Evolutionary conservation across 768 basidiomycete genomes (phyloP).

Genomic region (Suillus luteus): DNA sequence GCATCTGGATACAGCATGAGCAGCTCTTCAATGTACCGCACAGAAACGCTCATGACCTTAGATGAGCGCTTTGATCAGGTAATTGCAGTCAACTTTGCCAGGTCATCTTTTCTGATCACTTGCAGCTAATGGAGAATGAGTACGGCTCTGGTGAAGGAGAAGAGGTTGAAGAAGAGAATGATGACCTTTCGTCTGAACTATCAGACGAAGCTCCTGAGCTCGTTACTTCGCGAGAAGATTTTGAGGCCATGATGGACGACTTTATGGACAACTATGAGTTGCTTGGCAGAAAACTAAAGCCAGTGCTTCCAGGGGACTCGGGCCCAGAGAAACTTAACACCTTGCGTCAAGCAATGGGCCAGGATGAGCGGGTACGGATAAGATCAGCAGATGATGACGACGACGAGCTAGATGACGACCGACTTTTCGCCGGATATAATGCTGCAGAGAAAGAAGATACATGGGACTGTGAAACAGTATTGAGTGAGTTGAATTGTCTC

Average conservation of each 20-base stretch:
- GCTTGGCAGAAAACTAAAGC: constrained; percentile 83
- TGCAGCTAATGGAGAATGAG: constrained; percentile 73
- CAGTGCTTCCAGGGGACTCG: constrained; percentile 69
- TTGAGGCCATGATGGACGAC: constrained; percentile 88
- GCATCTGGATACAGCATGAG: constrained; percentile 98
- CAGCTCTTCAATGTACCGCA: constrained; percentile 93
- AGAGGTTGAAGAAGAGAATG: constrained; percentile 41
- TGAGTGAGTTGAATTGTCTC: constrained; percentile 58
- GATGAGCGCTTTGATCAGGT: constrained; percentile 97
- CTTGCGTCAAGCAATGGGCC: constrained; percentile 76
- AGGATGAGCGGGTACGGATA: constrained; percentile 57
- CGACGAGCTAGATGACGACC: constrained; percentile 47
- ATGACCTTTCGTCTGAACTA: constrained; percentile 39
- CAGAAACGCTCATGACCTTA: constrained; percentile 81
- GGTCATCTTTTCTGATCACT: constrained; percentile 4
- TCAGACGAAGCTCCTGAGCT: constrained; percentile 64
- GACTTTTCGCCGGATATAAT: constrained; percentile 42
- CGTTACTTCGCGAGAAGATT: constrained; percentile 84
- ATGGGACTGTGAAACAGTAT: constrained; percentile 97
- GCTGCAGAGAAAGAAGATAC: constrained; percentile 60
- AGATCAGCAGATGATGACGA: constrained; percentile 47
- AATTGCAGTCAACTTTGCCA: constrained; percentile 10
- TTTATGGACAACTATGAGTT: constrained; percentile 93
- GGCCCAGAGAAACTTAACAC: constrained; percentile 80
- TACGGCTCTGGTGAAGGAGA: constrained; percentile 67